A percentile compares a stretch with the other conserved stretches of the same genome.
These are phyloP conservation scores for Dothistroma septosporum DNA, from an alignment of 2,329 filamentous ascomycete genomes.

Conservation along the genomic window DNA sequence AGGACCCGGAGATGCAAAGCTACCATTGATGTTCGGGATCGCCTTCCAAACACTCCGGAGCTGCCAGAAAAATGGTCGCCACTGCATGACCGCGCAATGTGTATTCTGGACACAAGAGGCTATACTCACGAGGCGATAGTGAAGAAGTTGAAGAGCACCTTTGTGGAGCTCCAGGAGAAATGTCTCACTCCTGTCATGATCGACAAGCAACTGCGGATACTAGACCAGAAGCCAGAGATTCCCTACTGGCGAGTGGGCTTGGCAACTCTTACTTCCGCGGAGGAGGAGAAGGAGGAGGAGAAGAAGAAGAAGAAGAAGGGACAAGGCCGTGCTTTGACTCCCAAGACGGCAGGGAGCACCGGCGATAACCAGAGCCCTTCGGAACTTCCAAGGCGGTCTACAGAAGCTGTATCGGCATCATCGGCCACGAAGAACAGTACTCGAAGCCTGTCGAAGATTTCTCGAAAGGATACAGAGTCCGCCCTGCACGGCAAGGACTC, in stretches of 20 bases:
- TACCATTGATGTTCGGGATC: slow-evolving; percentile 21
- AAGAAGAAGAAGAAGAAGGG: neutral
- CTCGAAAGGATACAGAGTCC: neutral
- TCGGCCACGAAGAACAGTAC: neutral
- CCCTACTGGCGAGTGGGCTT: slow-evolving; percentile 27
- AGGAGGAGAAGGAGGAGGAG: neutral
- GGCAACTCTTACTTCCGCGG: neutral
- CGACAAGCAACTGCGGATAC: slow-evolving; percentile 34
- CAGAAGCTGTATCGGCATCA: neutral
- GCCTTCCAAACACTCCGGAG: slow-evolving; percentile 26
- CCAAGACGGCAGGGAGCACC: neutral
- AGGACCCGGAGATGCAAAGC: slow-evolving; percentile 6
- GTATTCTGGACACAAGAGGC: slow-evolving; percentile 32
- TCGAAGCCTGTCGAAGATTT: neutral
- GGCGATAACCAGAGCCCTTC: neutral
- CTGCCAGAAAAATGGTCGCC: slow-evolving; percentile 30
- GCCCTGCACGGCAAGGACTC: neutral
- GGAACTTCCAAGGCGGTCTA: neutral
- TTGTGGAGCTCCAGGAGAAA: slow-evolving; percentile 28
- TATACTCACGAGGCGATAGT: slow-evolving; percentile 31
- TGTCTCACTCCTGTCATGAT: slow-evolving; percentile 32
- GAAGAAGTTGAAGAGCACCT: slow-evolving; percentile 29
- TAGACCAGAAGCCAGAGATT: slow-evolving; percentile 34
- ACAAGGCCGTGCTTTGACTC: neutral
- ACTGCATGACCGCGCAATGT: slow-evolving; percentile 35